Evolutionary conservation across 371 early-diverging fungal species (phyloP), one percentile per base, ranked within the genome.

Genomic region (Gilbertella persicaria): DNA sequence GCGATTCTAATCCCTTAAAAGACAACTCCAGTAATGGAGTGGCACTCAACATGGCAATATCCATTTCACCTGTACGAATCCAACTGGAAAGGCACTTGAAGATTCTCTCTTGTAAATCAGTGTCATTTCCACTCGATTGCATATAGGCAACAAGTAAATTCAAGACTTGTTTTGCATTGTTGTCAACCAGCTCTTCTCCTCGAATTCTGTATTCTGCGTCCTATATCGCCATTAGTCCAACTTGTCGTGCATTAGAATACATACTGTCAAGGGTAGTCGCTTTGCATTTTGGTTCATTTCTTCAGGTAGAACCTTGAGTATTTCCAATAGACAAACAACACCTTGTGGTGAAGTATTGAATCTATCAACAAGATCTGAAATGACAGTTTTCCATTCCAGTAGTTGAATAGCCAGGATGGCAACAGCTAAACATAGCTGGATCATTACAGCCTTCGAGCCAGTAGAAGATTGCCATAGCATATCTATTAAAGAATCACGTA

Each of bases 351-450:
- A 69, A 12, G 80, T 67, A 28, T 86, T 83, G 66, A 84, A 88
- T 35, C 77, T 63, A 12, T 66, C 72, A 5, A 87, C 67, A 69
- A 91, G 70, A 35, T 89, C 87, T 45, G 66, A 73, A 3, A 94
- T 80, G 8, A 90, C 93, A 38, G 88, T 80, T 23, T 79, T 73
- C 98, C 98, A 97, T 8, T 87, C 84, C 0, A 71, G 61, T 59
- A 93, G 60, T 58, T 95, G 93, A 55, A 95, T 79, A 1, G 96
- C 93, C 45, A 97, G 58, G 47, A 87, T 93, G 0, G 95, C 96
- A 36, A 96, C 62, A 1, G 90, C 79, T 33, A 95, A 70, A 53
- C 92, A 93, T 28, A 98, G 73, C 52, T 98, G 97, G 1, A 87
- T 81, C 51, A 76, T 68, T 33, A 96, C 80, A 16, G 75, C 73